Conservation (phyloP, 805 yeast species). For the Wickerhamomyces sydowiorum region DNA sequence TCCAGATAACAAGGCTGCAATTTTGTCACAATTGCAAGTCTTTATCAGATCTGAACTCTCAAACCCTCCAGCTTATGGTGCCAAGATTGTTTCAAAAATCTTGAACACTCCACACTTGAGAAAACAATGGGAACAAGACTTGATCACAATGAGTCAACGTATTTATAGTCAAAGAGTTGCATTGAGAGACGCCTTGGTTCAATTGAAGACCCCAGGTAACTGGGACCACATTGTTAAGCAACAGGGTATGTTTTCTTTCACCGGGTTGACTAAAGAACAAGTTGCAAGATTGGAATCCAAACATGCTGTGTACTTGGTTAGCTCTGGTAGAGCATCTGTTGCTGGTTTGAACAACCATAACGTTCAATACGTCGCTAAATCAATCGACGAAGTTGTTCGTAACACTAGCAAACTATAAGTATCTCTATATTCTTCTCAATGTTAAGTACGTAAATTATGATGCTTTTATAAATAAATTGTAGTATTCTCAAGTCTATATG, state of each 20-base stretch:
- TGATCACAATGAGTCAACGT: conserved; percentile 81
- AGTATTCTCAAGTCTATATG: too few relatives aligned
- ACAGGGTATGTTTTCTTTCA: conserved; percentile 95
- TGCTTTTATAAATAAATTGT: too few relatives aligned
- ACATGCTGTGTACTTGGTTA: conserved; percentile 77
- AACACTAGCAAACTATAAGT: conserved; percentile 14
- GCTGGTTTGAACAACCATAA: conserved; percentile 86
- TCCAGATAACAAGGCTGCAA: conserved; percentile 43
- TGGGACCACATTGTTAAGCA: conserved; percentile 92
- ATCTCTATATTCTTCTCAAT: neutral
- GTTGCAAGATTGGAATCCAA: conserved; percentile 68
- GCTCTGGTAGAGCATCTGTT: conserved; percentile 86
- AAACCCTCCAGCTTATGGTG: conserved; percentile 94
- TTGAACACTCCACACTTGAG: conserved; percentile 62
- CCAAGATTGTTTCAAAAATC: conserved; percentile 78
- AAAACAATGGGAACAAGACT: conserved; percentile 78
- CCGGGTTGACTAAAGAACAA: conserved; percentile 77
- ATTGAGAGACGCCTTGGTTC: conserved; percentile 54
- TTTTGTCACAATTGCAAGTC: conserved; percentile 69
- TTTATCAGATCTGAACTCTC: conserved; percentile 82
- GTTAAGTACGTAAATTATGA: neutral
- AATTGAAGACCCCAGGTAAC: conserved; percentile 74
- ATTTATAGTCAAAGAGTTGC: conserved; percentile 72
- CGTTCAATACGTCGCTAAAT: conserved; percentile 70
- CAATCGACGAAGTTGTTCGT: conserved; percentile 73